Evolutionary conservation across 140 eudicot genomes (phyloP).

Genomic region (Flaveria floridana): DNA sequence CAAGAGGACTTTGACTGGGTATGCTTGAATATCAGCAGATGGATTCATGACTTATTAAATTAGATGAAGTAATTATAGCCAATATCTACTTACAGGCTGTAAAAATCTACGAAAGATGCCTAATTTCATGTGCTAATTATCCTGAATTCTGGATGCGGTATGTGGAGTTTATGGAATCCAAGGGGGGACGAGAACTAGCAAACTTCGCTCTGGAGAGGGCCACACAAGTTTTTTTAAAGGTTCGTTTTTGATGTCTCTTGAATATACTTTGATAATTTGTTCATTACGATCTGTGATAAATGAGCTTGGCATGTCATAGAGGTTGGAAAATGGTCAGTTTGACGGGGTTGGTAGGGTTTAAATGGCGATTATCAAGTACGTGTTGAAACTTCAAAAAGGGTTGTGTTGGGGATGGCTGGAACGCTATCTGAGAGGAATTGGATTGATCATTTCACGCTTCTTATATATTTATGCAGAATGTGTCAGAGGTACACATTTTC

Average conservation of each 20-base stretch:
- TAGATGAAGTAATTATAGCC: conserved; percentile 22
- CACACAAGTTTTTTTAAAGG: conserved; percentile 72
- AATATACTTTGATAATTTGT: conserved; percentile 11
- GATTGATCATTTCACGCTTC: conserved; percentile 8
- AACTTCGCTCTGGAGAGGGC: conserved; percentile 72
- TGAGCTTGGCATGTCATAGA: conserved; percentile 8
- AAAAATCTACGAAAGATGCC: conserved; percentile 81
- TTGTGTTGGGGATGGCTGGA: neutral
- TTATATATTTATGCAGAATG: conserved; percentile 48
- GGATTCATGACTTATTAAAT: conserved; percentile 23
- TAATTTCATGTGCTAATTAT: conserved; percentile 84
- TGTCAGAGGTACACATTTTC: conserved; percentile 73
- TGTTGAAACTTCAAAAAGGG: neutral
- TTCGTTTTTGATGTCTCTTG: conserved; percentile 28
- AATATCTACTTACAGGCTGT: conserved; percentile 60
- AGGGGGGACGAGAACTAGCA: conserved; percentile 83
- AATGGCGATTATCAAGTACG: neutral
- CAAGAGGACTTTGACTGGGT: conserved; percentile 86
- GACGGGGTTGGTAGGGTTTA: neutral
- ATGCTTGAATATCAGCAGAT: conserved; percentile 27
- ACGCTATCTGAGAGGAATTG: neutral
- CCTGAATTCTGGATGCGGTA: conserved; percentile 98
- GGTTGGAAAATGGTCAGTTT: neutral
- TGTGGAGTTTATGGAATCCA: conserved; percentile 81
- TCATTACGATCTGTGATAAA: neutral